Base-by-base conservation (phyloP, 2,329 filamentous ascomycete genomes). In the Aspergillus tamarii region DNA sequence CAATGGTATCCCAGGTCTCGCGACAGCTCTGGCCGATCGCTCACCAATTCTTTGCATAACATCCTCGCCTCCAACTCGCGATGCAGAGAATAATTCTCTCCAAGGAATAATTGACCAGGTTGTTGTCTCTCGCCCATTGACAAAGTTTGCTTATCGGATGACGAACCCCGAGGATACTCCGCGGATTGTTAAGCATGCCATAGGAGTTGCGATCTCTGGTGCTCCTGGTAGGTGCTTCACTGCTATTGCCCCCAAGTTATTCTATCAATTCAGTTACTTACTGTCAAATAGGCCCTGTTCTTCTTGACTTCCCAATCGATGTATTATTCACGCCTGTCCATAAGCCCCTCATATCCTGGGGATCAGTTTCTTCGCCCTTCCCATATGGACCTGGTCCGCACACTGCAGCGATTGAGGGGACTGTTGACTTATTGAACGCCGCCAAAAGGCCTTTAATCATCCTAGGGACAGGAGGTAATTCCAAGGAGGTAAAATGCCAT, bases 71-170 rank as follows among this genome's bases (percentile, higher is more conserved):
- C 81, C 81, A 1, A 70, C 82, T 2, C 74, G 81, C 39, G 81
- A 83, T 62, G 77, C 79, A 8, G 81, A 83, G 64, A 82, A 78
- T 28, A 83, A 84, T 63, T 75, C 76, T 1, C 76, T 83, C 0
- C 81, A 84, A 66, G 82, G 80, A 8, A 80, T 79, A 52, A 78
- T 81, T 62, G 81, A 84, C 65, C 81, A 83, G 62, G 75, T 83
- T 4, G 78, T 83, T 3, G 72, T 80, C 1, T 75, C 81, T 1
- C 78, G 77, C 34, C 79, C 80, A 0, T 65, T 83, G 43, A 82
- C 80, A 9, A 83, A 83, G 58, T 83, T 83, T 60, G 78, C 77
- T 2, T 80, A 83, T 66, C 77, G 80, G 0, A 74, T 83, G 28
- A 81, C 80, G 0, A 77, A 77, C 50, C 77, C 79, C 0, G 80